Evolutionary conservation across 2,329 filamentous ascomycete species (phyloP), one percentile per base, ranked within the genome.

Genomic region (Penicillium sp.): DNA sequence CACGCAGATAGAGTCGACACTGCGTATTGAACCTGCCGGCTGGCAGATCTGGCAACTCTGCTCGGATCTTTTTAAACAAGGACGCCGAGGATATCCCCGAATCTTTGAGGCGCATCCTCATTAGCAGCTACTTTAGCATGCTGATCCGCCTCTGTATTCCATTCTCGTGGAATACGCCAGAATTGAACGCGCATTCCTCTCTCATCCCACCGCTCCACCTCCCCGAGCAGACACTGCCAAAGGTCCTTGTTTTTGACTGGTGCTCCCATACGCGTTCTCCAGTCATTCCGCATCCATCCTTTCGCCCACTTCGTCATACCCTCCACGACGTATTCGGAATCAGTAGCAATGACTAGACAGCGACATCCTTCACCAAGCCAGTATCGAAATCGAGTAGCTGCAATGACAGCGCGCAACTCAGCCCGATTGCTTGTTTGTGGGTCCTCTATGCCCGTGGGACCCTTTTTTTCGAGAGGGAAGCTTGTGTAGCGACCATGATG

Each of bases 401-500:
- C 79, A 47, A 84, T 78, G 6, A 79, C 80, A 6, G 82, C 82
- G 15, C 82, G 82, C 7, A 86, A 76, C 66, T 85, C 81, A 3
- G 83, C 83, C 5, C 83, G 76, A 61, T 84, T 82, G 71, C 76
- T 83, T 21, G 75, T 83, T 58, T 80, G 78, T 8, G 61, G 49
- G 41, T 65, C 55, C 0, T 1, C 9, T 1, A 19, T 31, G 3
- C n/a, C 43, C 3, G 43, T 47, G 12, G 43, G 43, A 6, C 43
- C 27, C 6, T 21, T 3, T 15, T 31, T 45, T 2, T 31, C 43
- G 25, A 45, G 43, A 19, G 43, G 10, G 12, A 45, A 45, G 12
- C 10, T 6, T n/a, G n/a, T n/a, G n/a, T n/a, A n/a, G n/a, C n/a
- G n/a, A n/a, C n/a, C n/a, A n/a, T n/a, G n/a, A n/a, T n/a, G n/a